These are phyloP conservation scores for Setaria viridis DNA, from an alignment of 202 grass and related monocot species.

Conservation along the genomic window DNA sequence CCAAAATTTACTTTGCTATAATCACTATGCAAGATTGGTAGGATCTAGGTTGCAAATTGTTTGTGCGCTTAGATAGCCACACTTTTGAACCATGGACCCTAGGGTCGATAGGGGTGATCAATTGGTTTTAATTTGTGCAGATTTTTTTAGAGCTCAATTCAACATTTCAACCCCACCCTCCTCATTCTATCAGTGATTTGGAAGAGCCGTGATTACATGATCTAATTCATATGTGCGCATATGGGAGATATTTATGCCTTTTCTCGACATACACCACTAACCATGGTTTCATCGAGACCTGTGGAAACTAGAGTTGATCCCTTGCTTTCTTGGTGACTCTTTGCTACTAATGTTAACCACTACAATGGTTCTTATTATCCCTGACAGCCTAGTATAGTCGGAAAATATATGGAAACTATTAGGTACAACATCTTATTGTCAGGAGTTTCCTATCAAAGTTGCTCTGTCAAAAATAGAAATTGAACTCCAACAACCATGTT, in stretches of 20 bases:
- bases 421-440: no score
- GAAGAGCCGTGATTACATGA: neutral
- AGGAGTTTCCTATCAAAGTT: no score
- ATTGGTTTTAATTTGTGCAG: neutral
- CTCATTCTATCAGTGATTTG: neutral
- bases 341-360: neutral
- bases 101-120: no score
- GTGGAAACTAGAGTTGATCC: no score
- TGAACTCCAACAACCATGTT: no score
- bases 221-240: neutral
- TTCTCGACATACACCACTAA: neutral
- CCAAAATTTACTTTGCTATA: no score
- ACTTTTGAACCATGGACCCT: neutral
- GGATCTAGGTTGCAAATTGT: neutral
- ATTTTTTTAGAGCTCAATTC: no score
- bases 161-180: neutral
- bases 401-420: no score
- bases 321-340: neutral
- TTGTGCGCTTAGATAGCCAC: neutral
- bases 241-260: neutral
- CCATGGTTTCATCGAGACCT: no score
- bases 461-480: no score
- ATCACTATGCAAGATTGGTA: no score
- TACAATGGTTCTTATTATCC: neutral
- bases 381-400: no score